Evolutionary conservation across 2,329 filamentous ascomycete species (phyloP).

Genomic region (Juglanconis oblonga): DNA sequence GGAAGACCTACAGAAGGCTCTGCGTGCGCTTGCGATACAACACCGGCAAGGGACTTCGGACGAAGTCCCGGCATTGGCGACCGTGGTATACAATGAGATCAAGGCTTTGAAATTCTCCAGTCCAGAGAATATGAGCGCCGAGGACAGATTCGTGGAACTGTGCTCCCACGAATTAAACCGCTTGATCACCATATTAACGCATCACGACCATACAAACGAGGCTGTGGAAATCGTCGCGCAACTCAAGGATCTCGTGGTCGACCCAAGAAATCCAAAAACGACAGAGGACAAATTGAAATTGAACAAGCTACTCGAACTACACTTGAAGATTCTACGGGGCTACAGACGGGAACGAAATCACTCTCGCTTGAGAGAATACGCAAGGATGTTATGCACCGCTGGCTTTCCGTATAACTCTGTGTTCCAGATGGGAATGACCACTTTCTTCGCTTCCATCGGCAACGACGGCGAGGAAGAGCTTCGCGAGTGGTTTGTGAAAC

Average conservation of each 20-base stretch:
- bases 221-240: slow-evolving; percentile 37
- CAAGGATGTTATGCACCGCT: slow-evolving; percentile 47
- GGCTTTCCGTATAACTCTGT: slow-evolving; percentile 41
- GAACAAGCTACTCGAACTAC: slow-evolving; percentile 33
- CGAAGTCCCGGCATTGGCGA: slow-evolving; percentile 47
- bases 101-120: not conserved
- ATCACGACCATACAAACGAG: slow-evolving; percentile 53
- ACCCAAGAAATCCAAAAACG: not conserved
- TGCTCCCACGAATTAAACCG: slow-evolving; percentile 18
- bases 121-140: not conserved
- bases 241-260: not conserved
- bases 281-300: not conserved
- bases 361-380: slow-evolving; percentile 52
- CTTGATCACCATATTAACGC: slow-evolving; percentile 48
- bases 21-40: slow-evolving; percentile 39
- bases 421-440: slow-evolving; percentile 55
- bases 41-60: slow-evolving; percentile 39
- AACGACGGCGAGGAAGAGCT: slow-evolving; percentile 59
- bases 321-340: slow-evolving; percentile 57
- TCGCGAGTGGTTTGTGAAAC: slow-evolving; percentile 58
- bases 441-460: slow-evolving; percentile 59
- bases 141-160: slow-evolving; percentile 17
- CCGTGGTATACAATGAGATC: slow-evolving; percentile 39
- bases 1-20: slow-evolving; percentile 43
- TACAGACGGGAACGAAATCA: slow-evolving; percentile 51